Conservation (phyloP, 2,329 filamentous ascomycete species). For the Colletotrichum noveboracense region DNA sequence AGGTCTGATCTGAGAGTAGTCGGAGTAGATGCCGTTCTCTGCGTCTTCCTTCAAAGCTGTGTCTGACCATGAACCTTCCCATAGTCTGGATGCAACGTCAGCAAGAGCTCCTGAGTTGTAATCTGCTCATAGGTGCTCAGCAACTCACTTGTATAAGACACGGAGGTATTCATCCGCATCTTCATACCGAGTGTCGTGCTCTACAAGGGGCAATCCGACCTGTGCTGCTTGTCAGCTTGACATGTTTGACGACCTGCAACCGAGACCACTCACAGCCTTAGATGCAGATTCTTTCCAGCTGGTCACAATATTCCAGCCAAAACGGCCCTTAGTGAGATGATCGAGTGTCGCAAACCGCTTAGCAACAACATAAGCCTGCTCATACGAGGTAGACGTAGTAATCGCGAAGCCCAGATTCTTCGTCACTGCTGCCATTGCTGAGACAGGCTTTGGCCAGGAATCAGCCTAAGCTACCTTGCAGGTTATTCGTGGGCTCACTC, state of each 20-base stretch:
- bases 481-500: neutral
- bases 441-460: slow-evolving; percentile 25
- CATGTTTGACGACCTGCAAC: neutral
- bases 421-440: slow-evolving; percentile 69
- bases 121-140: neutral
- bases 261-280: slow-evolving; percentile 44
- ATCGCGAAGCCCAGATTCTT: slow-evolving; percentile 68
- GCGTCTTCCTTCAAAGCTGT: neutral
- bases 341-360: slow-evolving; percentile 68
- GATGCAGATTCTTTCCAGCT: slow-evolving; percentile 62
- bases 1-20: neutral
- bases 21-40: neutral
- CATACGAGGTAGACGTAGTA: slow-evolving; percentile 67
- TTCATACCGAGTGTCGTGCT: slow-evolving; percentile 65
- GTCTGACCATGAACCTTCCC: slow-evolving; percentile 11
- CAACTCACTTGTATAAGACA: slow-evolving; percentile 63
- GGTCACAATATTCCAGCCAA: slow-evolving; percentile 73
- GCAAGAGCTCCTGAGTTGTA: neutral
- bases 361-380: slow-evolving; percentile 65
- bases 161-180: slow-evolving; percentile 67
- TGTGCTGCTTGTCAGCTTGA: slow-evolving; percentile 35
- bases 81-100: neutral
- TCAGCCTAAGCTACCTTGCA: neutral
- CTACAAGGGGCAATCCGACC: slow-evolving; percentile 58
- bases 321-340: slow-evolving; percentile 63